Evolutionary conservation across 805 yeast genomes (phyloP), one percentile per base, ranked within the genome.

Genomic region (Candida saitoana): DNA sequence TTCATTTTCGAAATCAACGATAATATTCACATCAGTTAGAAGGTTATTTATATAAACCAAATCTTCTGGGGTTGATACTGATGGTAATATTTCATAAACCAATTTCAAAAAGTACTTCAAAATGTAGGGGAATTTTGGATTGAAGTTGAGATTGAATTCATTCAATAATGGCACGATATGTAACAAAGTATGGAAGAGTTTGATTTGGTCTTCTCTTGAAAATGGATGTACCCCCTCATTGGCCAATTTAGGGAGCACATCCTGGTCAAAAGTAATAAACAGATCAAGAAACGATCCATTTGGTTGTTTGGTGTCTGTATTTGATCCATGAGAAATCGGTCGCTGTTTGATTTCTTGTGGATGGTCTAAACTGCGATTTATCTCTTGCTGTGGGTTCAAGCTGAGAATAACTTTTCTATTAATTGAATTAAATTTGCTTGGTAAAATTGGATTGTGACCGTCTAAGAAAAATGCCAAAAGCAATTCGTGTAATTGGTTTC

Each of bases 1-100:
- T 5, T 52, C 52, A 29, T 59, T 57, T 41, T 61, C 67, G 40
- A 52, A 65, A 18, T 65, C 63, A 4, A 58, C 53, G 5, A 69
- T 53, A 5, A 38, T 45, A 20, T 55, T 51, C 1, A 64, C 50
- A 12, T 52, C 44, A 3, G 34, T 24, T 11, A 47, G 52, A 12
- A 65, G 46, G 2, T 40, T 37, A 15, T 47, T 49, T 7, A 66
- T 47, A 43, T 50, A 63, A n/a, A 42, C 39, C 20, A 46, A 47
- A 44, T 66, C 69, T 2, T 41, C 38, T 1, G 41, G 18, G 0
- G 38, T 33, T 1, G 57, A 50, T 14, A 42, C 14, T 2, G 55
- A 51, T 5, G 62, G 55, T 5, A 56, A 36, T 7, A 38, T 48
- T n/a, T 49, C 54, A 39, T 53, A 56, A 14, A 57, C 44, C 15